Conservation (phyloP, 352 stramenopile species). For the Phytophthora citrophthora region DNA sequence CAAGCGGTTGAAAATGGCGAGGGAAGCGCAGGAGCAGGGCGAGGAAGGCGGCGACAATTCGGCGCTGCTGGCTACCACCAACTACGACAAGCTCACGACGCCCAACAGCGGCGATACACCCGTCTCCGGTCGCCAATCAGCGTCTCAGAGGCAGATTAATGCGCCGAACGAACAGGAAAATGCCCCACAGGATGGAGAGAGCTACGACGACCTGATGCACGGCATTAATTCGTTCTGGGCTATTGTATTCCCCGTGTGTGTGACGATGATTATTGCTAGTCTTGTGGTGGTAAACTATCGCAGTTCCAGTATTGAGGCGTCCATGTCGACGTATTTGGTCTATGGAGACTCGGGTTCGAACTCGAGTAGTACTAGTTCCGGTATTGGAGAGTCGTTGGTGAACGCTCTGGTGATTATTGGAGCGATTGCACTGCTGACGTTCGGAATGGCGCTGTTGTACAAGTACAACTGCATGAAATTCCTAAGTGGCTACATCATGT, state of each 20-base stretch:
- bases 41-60: constrained; percentile 35
- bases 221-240: constrained; percentile 90
- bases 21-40: constrained; percentile 27
- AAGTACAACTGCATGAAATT: constrained; percentile 90
- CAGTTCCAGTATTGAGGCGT: constrained; percentile 73
- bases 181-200: constrained; percentile 29
- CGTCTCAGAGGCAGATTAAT: constrained; percentile 7
- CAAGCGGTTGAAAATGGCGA: constrained; percentile 26
- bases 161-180: constrained; percentile 9
- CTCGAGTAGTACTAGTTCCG: constrained; percentile 21
- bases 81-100: constrained; percentile 74
- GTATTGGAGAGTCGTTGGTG: constrained; percentile 77
- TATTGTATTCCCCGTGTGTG: constrained; percentile 80
- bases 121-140: constrained; percentile 11
- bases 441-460: constrained; percentile 90
- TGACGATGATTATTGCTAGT: constrained; percentile 86
- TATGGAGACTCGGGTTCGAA: constrained; percentile 69
- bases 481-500: constrained; percentile 89
- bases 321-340: constrained; percentile 86
- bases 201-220: constrained; percentile 82
- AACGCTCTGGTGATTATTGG: constrained; percentile 92
- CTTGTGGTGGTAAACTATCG: constrained; percentile 88
- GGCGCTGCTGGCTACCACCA: constrained; percentile 34
- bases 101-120: constrained; percentile 44
- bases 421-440: constrained; percentile 85